Percentiles rank a stretch among this genome's conserved stretches.
phyloP scores from a whole-genome alignment of 2,329 filamentous ascomycete genomes.

The Colletotrichum zoysiae region DNA sequence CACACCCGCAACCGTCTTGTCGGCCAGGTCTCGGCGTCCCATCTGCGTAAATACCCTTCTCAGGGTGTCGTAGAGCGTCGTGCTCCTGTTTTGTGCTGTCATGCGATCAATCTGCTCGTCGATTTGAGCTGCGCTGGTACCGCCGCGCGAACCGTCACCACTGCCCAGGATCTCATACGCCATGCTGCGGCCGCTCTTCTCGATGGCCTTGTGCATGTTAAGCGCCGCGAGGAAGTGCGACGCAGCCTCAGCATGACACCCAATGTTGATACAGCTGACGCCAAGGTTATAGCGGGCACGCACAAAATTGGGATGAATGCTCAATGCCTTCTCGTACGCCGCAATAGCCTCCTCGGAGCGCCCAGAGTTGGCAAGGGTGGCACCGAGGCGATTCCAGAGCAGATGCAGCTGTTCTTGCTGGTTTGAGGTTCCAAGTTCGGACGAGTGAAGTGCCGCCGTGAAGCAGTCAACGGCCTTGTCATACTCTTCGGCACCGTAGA shows the following conservation, averaged over 20 bases:
- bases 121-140: slow-evolving; percentile 59
- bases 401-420: slow-evolving; percentile 89
- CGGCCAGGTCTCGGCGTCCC: slow-evolving; percentile 87
- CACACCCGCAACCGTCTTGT: slow-evolving; percentile 89
- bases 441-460: slow-evolving; percentile 87
- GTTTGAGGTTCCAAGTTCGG: slow-evolving; percentile 86
- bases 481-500: slow-evolving; percentile 98
- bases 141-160: slow-evolving; percentile 52
- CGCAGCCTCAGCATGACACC: slow-evolving; percentile 92
- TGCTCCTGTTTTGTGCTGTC: slow-evolving; percentile 95
- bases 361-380: slow-evolving; percentile 94
- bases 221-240: slow-evolving; percentile 92
- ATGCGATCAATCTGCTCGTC: slow-evolving; percentile 87
- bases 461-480: slow-evolving; percentile 99
- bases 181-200: slow-evolving; percentile 84
- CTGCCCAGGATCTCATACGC: slow-evolving; percentile 83
- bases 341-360: slow-evolving; percentile 96
- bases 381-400: slow-evolving; percentile 96
- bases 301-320: slow-evolving; percentile 94
- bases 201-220: slow-evolving; percentile 94
- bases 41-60: slow-evolving; percentile 96
- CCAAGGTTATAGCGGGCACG: slow-evolving; percentile 97
- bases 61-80: slow-evolving; percentile 95
- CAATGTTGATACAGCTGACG: slow-evolving; percentile 97
- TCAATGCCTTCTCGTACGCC: slow-evolving; percentile 93